Percentiles rank a stretch among this genome's conserved stretches.
These are phyloP conservation scores for Pseudohyphozyma bogoriensis DNA, from an alignment of 768 basidiomycete species.

Conservation along the genomic window DNA sequence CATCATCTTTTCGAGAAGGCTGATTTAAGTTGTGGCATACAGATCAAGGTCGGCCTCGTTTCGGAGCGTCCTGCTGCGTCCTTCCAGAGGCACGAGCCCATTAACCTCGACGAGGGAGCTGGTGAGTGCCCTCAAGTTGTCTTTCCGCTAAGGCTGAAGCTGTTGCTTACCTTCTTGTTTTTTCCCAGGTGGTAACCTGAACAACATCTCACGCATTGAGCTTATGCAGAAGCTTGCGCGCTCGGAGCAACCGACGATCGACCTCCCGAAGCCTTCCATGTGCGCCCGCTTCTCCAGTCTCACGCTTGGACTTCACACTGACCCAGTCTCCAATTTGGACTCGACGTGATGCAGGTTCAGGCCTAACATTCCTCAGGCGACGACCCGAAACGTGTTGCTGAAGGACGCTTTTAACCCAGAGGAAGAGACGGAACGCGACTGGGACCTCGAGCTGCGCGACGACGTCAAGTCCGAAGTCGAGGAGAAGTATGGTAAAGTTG, in stretches of 20 bases:
- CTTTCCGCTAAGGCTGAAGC: background rate
- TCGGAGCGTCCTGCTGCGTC: constrained; percentile 29
- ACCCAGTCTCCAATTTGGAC: too few relatives aligned
- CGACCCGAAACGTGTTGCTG: constrained; percentile 44
- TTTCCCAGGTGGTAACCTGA: constrained; percentile 78
- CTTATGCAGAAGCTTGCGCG: constrained; percentile 99
- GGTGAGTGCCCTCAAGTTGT: constrained; percentile 45
- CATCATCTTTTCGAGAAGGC: too few relatives aligned
- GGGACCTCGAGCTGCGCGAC: constrained; percentile 91
- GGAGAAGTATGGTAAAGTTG: constrained; percentile 75
- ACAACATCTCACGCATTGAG: constrained; percentile 94
- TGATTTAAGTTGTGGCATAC: too few relatives aligned
- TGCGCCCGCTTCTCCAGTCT: background rate
- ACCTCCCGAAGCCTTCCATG: constrained; percentile 3
- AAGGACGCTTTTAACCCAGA: constrained; percentile 98
- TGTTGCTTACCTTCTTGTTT: background rate
- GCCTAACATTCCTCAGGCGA: constrained; percentile 56
- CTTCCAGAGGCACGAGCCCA: constrained; percentile 52
- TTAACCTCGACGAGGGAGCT: constrained; percentile 57
- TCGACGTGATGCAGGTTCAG: constrained; percentile 46
- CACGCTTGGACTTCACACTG: background rate
- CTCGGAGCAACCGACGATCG: constrained; percentile 42
- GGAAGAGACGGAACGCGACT: constrained; percentile 90
- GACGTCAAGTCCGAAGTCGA: constrained; percentile 94
- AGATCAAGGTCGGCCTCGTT: constrained; percentile 26